A percentile compares a stretch with the other conserved stretches of the same genome.
Evolutionary conservation across 1,139 yeast genomes (phyloP).

Genomic region (Candida glucosophila): DNA sequence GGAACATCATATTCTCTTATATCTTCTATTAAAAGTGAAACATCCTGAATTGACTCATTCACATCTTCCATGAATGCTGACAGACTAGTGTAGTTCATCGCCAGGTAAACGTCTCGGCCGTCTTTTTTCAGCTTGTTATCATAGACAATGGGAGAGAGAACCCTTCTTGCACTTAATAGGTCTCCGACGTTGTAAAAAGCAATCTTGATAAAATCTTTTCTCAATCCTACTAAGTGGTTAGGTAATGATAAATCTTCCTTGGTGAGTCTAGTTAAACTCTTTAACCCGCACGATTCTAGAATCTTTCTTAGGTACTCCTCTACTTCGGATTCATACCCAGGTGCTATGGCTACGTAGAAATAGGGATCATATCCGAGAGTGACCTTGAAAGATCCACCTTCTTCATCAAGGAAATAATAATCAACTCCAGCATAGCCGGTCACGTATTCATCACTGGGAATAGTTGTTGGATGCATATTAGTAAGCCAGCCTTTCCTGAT

Average conservation of each 20-base stretch:
- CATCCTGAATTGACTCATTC: slow-evolving; percentile 29
- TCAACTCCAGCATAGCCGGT: slow-evolving; percentile 84
- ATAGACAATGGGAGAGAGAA: slow-evolving; percentile 59
- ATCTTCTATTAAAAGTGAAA: slow-evolving; percentile 63
- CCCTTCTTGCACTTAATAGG: slow-evolving; percentile 63
- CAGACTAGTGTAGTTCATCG: slow-evolving; percentile 25
- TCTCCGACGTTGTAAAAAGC: slow-evolving; percentile 72
- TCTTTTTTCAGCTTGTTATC: slow-evolving; percentile 59
- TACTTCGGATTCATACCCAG: slow-evolving; percentile 67
- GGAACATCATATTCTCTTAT: slow-evolving; percentile 95
- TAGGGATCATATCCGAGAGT: slow-evolving; percentile 83
- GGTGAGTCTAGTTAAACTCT: slow-evolving; percentile 41
- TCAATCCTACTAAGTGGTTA: slow-evolving; percentile 78
- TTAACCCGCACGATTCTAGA: slow-evolving; percentile 52
- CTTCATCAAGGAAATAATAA: slow-evolving; percentile 92
- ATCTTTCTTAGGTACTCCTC: slow-evolving; percentile 74
- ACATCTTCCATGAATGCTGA: slow-evolving; percentile 3
- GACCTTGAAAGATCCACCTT: slow-evolving; percentile 92
- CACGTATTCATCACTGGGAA: slow-evolving; percentile 45
- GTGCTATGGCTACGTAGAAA: slow-evolving; percentile 62
- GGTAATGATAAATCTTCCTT: slow-evolving; percentile 78
- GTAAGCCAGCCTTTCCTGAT: slow-evolving; percentile 83
- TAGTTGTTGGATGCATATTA: slow-evolving; percentile 72
- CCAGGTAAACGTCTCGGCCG: slow-evolving; percentile 63
- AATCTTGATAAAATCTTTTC: slow-evolving; percentile 56